These are phyloP conservation scores for Quercus tomentella DNA, from an alignment of 331 rosid species.

Conservation along the genomic window DNA sequence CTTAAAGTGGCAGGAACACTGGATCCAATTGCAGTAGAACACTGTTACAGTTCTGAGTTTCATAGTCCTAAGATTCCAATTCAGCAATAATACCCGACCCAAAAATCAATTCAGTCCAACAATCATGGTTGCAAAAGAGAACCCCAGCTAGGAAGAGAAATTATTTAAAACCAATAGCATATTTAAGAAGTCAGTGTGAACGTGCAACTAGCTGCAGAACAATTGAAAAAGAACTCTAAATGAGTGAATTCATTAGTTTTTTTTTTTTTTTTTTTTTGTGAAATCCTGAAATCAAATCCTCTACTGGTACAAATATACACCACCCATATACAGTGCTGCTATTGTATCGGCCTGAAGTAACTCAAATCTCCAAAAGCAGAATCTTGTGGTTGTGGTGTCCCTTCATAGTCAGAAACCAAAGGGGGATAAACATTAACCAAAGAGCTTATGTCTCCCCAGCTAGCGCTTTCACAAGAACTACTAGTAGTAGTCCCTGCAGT, in stretches of 20 bases:
- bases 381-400: constrained; percentile 32
- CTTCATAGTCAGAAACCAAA: constrained; percentile 46
- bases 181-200: constrained; percentile 15
- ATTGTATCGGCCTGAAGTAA: constrained; percentile 50
- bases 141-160: background rate
- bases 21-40: background rate
- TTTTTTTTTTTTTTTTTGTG: constrained; percentile 15
- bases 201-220: constrained; percentile 15
- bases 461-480: constrained; percentile 54
- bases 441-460: constrained; percentile 68
- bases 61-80: constrained; percentile 14
- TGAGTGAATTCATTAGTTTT: constrained; percentile 29
- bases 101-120: background rate
- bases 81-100: background rate
- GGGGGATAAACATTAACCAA: constrained; percentile 39
- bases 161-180: constrained; percentile 16
- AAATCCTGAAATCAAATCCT: constrained; percentile 1
- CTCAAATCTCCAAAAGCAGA: constrained; percentile 38
- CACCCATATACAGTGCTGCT: constrained; percentile 1
- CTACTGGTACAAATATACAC: constrained; percentile 29
- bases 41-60: constrained; percentile 14
- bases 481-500: constrained; percentile 29
- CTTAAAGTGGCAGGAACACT: constrained; percentile 4
- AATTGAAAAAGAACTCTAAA: constrained; percentile 14
- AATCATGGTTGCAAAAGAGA: background rate